Percentiles rank a stretch among this genome's conserved stretches.
phyloP scores from a whole-genome alignment of 2,329 filamentous ascomycete species.

The Kalaharituber pfeilii region DNA sequence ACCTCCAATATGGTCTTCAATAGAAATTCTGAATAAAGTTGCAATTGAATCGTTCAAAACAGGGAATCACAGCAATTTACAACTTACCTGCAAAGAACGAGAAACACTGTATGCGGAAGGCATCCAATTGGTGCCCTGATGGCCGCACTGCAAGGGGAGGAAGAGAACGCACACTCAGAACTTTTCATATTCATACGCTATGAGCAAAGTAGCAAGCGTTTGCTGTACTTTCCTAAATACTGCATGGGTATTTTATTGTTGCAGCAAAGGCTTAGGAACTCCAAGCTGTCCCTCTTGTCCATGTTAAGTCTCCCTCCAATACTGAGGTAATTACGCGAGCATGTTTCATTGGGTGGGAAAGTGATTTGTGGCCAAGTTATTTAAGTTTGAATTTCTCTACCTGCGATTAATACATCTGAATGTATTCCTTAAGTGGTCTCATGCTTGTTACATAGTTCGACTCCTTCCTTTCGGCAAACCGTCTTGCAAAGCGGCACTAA shows the following conservation, averaged over 20 bases:
- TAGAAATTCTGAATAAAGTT: conserved; percentile 57
- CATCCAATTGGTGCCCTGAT: conserved; percentile 90
- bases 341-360: neutral
- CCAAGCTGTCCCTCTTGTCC: no score
- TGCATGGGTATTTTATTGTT: conserved; percentile 68
- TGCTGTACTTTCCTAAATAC: conserved; percentile 75
- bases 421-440: no score
- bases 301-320: neutral
- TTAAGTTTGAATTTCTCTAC: neutral
- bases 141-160: conserved; percentile 60
- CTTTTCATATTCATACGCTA: conserved; percentile 70
- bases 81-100: conserved; percentile 49
- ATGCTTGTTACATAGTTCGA: no score
- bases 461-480: no score
- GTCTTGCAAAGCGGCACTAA: no score
- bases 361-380: neutral
- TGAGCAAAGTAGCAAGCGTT: conserved; percentile 63
- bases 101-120: conserved; percentile 83
- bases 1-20: conserved; percentile 63
- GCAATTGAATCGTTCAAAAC: conserved; percentile 74
- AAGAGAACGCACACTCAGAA: conserved; percentile 28
- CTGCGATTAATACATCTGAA: no score
- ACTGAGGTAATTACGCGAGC: neutral
- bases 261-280: conserved; percentile 27
- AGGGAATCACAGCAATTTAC: conserved; percentile 56